Base-by-base conservation (phyloP, 495 filamentous ascomycete species). In the Bathelium albidoporum region DNA sequence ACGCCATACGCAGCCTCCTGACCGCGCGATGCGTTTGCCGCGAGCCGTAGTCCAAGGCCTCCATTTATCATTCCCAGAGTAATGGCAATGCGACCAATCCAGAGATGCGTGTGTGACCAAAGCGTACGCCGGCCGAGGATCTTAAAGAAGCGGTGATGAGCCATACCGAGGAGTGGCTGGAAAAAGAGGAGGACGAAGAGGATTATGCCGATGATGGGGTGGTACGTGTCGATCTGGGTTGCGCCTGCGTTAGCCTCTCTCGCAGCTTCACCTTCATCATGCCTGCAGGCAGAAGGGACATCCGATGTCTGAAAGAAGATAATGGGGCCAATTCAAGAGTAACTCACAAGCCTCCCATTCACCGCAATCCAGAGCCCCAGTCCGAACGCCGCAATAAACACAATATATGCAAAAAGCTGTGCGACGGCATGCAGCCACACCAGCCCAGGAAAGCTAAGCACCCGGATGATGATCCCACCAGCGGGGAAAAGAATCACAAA, bases 401-500 rank as follows among this genome's bases (percentile, higher is more conserved):
- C 29, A 43, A 75, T 9, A 55, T 71, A 76, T 10, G 70, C 70
- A 60, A 77, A 64, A 2, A 64, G 58, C 55, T 77, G 74, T 60
- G 73, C 71, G 26, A 64, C 66, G 34, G 70, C 73, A 59, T 77
- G 74, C 26, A 76, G 52, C 72, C 72, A 74, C 16, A 73, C 61
- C 2, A 78, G 74, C 10, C 71, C 68, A 18, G 68, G 66, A 64
- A 75, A 77, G 29, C 60, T 71, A 18, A 81, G 66, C 0, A 82
- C 44, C 26, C 77, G 73, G 32, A 83, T 72, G 45, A 73, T 59
- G 64, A 81, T 73, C 7, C 72, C 75, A 32, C 76, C 77, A 14
- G 75, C 64, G 53, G 78, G 82, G 69, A 82, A 80, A 41, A 80
- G 68, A 59, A 79, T 66, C 39, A 78, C 53, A 59, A 75, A 75